phyloP scores from a whole-genome alignment of 495 filamentous ascomycete species.

The Penicillium malachiteum region DNA sequence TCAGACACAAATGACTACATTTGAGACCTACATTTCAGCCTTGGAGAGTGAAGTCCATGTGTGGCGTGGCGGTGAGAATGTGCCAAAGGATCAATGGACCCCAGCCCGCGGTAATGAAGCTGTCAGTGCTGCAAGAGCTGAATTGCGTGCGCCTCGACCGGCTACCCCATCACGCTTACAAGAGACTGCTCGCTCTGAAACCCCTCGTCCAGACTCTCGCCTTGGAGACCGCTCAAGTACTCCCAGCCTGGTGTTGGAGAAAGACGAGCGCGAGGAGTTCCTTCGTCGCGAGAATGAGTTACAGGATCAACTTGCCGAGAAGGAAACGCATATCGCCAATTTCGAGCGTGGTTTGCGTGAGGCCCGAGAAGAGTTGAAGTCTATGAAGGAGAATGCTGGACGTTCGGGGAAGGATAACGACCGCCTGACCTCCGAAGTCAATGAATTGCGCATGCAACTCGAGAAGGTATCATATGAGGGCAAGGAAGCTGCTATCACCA shows the following conservation, averaged over 20 bases:
- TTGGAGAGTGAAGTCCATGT: slow-evolving; percentile 80
- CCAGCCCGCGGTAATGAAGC: slow-evolving; percentile 59
- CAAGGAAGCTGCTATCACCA: slow-evolving; percentile 95
- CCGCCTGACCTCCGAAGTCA: slow-evolving; percentile 74
- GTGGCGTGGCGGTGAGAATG: slow-evolving; percentile 85
- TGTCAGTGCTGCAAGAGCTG: slow-evolving; percentile 54
- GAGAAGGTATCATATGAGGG: slow-evolving; percentile 93
- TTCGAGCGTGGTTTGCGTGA: slow-evolving; percentile 77
- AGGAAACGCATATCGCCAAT: slow-evolving; percentile 74
- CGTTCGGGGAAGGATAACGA: slow-evolving; percentile 86
- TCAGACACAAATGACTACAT: slow-evolving; percentile 83
- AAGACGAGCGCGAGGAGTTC: slow-evolving; percentile 96
- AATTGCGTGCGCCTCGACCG: slow-evolving; percentile 61
- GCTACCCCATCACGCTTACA: slow-evolving; percentile 81
- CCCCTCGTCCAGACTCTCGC: slow-evolving; percentile 76
- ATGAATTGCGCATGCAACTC: slow-evolving; percentile 91
- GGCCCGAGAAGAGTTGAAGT: slow-evolving; percentile 76
- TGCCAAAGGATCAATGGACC: slow-evolving; percentile 83
- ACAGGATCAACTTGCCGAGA: slow-evolving; percentile 93
- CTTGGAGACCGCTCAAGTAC: slow-evolving; percentile 85
- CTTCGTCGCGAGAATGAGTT: slow-evolving; percentile 92
- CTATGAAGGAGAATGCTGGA: slow-evolving; percentile 77
- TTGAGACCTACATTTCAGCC: slow-evolving; percentile 79
- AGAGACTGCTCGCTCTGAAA: slow-evolving; percentile 52
- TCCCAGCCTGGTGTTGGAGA: slow-evolving; percentile 83